Base-by-base conservation (phyloP, 2,329 filamentous ascomycete genomes). In the Fusarium temperatum region DNA sequence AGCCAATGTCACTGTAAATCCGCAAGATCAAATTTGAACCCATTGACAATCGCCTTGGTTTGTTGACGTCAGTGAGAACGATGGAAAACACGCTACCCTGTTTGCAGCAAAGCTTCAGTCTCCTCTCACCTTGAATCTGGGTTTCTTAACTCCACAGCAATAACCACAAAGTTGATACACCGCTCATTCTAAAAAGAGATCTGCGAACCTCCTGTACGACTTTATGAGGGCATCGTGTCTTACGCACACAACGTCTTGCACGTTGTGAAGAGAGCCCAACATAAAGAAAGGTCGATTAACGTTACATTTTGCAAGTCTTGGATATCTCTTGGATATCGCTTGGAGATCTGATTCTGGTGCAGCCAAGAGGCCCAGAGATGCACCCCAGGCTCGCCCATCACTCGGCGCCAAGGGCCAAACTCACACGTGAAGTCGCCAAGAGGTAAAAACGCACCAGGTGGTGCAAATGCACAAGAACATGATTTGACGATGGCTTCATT, bases 281-380 rank as follows among this genome's bases (percentile, higher is more conserved):
- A 38, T 30, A 41, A 35, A 35, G 35, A 35, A 18, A 26, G 18
- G 30, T n/a, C 42, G 55, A 54, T 64, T 44, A 59, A 62, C 32
- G 72, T 73, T 67, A 62, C 56, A 75, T 58, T 53, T 53, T 10
- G 12, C 2, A 70, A 30, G 50, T 68, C 75, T 77, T 74, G 72
- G 65, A 73, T 22, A 78, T 78, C 75, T 78, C 75, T 77, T 78
- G 76, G 70, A 73, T 22, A 78, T 78, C 76, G 77, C 75, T 77
- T 78, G 73, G 72, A 71, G 57, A 78, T 78, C 74, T 73, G 61
- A 54, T 60, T 68, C 61, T 64, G 50, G 67, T 61, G 64, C 61
- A 71, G 76, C 76, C 76, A 77, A 78, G 76, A 64, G 39, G 75
- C 75, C 76, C 38, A 76, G 68, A 75, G 63, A 76, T 76, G 73